A percentile compares a stretch with the other conserved stretches of the same genome.
phyloP scores from a whole-genome alignment of 192 early-diverging fungal species.

The Backusella psychrophila region DNA sequence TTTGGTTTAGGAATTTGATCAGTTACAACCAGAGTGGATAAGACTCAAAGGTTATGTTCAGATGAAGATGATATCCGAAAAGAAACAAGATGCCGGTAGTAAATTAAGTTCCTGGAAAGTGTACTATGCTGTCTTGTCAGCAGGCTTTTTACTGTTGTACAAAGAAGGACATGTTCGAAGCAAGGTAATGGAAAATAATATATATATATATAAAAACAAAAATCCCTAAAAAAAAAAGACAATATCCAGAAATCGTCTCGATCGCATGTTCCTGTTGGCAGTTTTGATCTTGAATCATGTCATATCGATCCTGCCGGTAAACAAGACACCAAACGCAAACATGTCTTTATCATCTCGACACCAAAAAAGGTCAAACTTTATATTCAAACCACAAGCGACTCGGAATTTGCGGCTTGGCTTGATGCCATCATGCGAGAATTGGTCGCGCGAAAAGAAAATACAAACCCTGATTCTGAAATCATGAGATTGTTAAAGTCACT shows the following conservation, averaged over 20 bases:
- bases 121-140: slow-evolving; percentile 46
- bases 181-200: slow-evolving; percentile 14
- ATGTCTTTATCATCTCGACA: slow-evolving; percentile 31
- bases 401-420: slow-evolving; percentile 34
- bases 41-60: slow-evolving; percentile 42
- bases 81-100: slow-evolving; percentile 17
- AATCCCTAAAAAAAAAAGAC: not conserved
- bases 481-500: slow-evolving; percentile 16
- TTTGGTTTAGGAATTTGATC: slow-evolving; percentile 38
- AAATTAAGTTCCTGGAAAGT: slow-evolving; percentile 38
- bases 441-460: slow-evolving; percentile 30
- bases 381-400: slow-evolving; percentile 30
- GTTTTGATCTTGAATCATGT: slow-evolving; percentile 36
- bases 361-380: slow-evolving; percentile 25
- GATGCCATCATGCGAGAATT: slow-evolving; percentile 41
- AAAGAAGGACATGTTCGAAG: slow-evolving; percentile 27
- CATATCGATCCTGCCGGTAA: slow-evolving; percentile 34
- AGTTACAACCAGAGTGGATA: slow-evolving; percentile 37
- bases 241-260: slow-evolving; percentile 28
- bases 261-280: slow-evolving; percentile 29
- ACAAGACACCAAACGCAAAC: slow-evolving; percentile 36
- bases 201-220: not conserved
- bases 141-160: slow-evolving; percentile 31
- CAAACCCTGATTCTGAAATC: slow-evolving; percentile 21
- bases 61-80: slow-evolving; percentile 44